Evolutionary conservation across 73 alveolate genomes (phyloP).

Genomic region (Paramecium pentaurelia): DNA sequence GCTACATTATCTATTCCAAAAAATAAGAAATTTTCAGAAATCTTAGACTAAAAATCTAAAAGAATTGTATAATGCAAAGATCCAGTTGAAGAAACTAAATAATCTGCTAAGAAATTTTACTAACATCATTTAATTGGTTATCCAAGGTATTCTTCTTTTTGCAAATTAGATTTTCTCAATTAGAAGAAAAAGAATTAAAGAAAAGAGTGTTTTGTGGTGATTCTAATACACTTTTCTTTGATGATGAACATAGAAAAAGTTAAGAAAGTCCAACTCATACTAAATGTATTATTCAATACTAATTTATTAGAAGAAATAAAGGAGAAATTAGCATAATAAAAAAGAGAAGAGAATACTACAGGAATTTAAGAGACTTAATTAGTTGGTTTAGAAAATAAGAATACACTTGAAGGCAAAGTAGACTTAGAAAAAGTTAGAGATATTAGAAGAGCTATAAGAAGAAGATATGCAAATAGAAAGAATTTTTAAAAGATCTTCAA

Average conservation of each 20-base stretch:
- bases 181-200: constrained; percentile 52
- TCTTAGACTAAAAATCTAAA: not conserved
- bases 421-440: constrained; percentile 88
- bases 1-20: not conserved
- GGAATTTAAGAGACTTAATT: constrained; percentile 85
- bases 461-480: constrained; percentile 89
- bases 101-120: not conserved
- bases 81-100: not conserved
- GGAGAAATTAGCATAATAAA: constrained; percentile 22
- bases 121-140: constrained; percentile 15
- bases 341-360: constrained; percentile 65
- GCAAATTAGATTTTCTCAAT: not conserved
- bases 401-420: constrained; percentile 90
- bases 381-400: constrained; percentile 75
- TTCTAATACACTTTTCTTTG: constrained; percentile 41
- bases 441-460: constrained; percentile 88
- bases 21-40: not conserved
- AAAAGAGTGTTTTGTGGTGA: constrained; percentile 61
- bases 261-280: not conserved
- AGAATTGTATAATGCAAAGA: not conserved
- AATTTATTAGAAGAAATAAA: not conserved
- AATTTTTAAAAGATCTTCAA: constrained; percentile 83
- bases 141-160: not conserved
- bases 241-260: not conserved
- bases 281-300: not conserved